These are phyloP conservation scores for Gaultheria prostrata DNA, from an alignment of 148 eudicot genomes.

Conservation along the genomic window DNA sequence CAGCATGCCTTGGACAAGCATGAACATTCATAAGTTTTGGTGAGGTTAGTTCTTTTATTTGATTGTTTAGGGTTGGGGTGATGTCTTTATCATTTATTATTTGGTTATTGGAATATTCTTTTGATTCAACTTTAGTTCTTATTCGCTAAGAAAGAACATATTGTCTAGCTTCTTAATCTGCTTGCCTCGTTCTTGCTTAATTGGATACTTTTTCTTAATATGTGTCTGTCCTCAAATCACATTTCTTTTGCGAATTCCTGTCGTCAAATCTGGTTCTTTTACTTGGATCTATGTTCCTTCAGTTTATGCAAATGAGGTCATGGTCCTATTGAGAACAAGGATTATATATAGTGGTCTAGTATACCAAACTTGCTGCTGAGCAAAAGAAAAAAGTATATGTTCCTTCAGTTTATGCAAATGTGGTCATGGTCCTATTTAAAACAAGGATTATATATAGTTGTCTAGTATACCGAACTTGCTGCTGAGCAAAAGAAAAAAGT, in stretches of 20 bases:
- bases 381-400: not conserved
- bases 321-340: not conserved
- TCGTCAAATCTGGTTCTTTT: not conserved
- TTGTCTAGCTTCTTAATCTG: not conserved
- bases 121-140: not conserved
- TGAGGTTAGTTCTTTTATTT: not conserved
- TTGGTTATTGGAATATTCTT: not conserved
- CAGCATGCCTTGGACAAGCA: constrained; percentile 6
- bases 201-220: not conserved
- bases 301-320: not conserved
- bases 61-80: not conserved
- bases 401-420: not conserved
- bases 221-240: not conserved
- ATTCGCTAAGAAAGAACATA: not conserved
- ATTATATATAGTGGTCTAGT: not conserved
- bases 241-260: constrained; percentile 4
- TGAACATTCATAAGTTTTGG: not conserved
- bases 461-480: not conserved
- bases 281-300: not conserved
- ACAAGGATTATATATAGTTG: not conserved
- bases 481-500: too few relatives aligned
- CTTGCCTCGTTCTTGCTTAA: not conserved
- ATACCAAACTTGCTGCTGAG: too few relatives aligned
- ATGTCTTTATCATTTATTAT: not conserved
- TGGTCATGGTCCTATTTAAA: not conserved